A percentile compares a stretch with the other conserved stretches of the same genome.
phyloP scores from a whole-genome alignment of 441 rosid species.

The Brassica hybrid region DNA sequence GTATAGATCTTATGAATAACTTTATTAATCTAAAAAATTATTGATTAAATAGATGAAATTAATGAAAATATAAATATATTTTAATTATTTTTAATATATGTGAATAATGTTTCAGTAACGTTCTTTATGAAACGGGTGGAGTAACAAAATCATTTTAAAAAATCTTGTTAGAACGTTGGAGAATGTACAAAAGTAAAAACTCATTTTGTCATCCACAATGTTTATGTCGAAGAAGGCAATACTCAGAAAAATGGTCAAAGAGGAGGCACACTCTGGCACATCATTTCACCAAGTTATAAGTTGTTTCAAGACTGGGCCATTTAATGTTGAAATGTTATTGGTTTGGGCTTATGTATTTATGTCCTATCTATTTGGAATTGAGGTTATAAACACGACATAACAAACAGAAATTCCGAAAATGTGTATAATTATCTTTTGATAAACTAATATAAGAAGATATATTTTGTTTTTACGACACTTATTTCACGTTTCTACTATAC shows the following conservation, averaged over 20 bases:
- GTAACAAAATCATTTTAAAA: too few relatives aligned
- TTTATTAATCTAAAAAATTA: too few relatives aligned
- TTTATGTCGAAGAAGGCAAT: neutral
- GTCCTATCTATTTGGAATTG: neutral
- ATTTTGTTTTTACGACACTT: neutral
- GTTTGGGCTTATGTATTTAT: neutral
- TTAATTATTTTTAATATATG: too few relatives aligned
- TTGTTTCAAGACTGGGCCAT: neutral
- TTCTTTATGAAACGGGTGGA: too few relatives aligned
- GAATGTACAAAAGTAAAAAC: too few relatives aligned
- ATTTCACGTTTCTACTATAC: neutral
- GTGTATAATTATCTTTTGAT: neutral
- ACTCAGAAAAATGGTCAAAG: neutral
- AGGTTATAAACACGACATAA: neutral
- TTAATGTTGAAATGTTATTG: neutral
- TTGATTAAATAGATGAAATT: too few relatives aligned
- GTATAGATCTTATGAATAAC: too few relatives aligned
- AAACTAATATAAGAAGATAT: neutral
- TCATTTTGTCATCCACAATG: too few relatives aligned
- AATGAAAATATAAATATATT: too few relatives aligned
- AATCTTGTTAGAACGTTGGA: too few relatives aligned
- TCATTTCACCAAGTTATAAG: neutral
- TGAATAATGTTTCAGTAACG: too few relatives aligned
- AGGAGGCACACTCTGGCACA: too few relatives aligned
- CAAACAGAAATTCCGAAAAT: neutral